These are phyloP conservation scores for Diospyros lotus DNA, from an alignment of 148 eudicot genomes.

Conservation along the genomic window DNA sequence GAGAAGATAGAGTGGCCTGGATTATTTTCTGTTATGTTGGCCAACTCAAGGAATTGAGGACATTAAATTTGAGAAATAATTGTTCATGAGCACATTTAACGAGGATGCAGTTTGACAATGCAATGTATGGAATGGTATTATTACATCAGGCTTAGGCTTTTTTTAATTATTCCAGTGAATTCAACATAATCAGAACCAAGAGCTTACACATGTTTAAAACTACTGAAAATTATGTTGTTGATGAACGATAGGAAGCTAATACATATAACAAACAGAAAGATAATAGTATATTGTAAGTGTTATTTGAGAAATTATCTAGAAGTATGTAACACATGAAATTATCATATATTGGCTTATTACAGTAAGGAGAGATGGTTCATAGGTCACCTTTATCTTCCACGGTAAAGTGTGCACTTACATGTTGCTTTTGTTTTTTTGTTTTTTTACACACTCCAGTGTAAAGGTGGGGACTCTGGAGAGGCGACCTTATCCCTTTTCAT, in stretches of 20 bases:
- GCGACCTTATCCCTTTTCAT: slow-evolving; percentile 52
- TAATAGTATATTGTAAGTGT: neutral
- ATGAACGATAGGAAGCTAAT: neutral
- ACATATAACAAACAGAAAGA: neutral
- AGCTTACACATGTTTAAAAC: neutral
- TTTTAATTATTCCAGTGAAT: neutral
- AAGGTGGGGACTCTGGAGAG: slow-evolving; percentile 61
- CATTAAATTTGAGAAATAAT: no score
- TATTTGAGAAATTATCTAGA: neutral
- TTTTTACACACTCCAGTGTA: slow-evolving; percentile 36
- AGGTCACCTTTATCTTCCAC: neutral
- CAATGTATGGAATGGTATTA: neutral
- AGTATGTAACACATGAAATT: neutral
- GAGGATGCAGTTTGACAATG: neutral
- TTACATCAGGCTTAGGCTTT: neutral
- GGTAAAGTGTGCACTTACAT: neutral
- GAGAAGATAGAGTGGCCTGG: no score
- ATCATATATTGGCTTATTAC: neutral
- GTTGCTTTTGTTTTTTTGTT: neutral
- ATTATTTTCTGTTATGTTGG: no score
- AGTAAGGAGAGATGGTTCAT: neutral
- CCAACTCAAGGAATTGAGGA: no score
- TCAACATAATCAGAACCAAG: neutral
- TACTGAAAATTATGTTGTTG: neutral
- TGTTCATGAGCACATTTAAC: neutral